A percentile compares a stretch with the other conserved stretches of the same genome.
Evolutionary conservation across 1,139 yeast genomes (phyloP).

Genomic region (Scheffersomyces segobiensis): DNA sequence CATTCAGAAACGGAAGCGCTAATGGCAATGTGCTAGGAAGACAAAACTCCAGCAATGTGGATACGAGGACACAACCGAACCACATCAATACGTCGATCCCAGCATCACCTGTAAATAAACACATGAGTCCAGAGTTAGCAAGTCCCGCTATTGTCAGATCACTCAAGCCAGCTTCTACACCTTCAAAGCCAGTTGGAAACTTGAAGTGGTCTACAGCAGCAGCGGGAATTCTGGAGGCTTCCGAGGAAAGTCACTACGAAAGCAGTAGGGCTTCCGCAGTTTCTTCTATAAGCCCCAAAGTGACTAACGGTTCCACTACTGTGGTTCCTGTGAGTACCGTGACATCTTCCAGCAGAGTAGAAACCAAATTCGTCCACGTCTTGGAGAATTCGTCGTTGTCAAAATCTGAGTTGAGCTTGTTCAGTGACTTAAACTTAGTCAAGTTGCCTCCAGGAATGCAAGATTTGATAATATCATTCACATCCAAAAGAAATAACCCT

Average conservation of each 20-base stretch:
- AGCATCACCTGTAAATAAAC: conserved; percentile 12
- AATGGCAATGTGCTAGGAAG: not conserved
- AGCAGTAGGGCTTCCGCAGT: conserved; percentile 3
- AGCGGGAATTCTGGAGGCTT: conserved; percentile 27
- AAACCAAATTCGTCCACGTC: conserved; percentile 24
- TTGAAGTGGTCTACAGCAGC: conserved; percentile 74
- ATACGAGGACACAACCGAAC: not conserved
- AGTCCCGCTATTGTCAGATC: conserved; percentile 37
- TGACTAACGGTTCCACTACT: not conserved
- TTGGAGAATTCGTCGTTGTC: conserved; percentile 34
- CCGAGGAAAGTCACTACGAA: not conserved
- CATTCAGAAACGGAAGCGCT: not conserved
- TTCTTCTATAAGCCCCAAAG: not conserved
- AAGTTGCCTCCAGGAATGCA: conserved; percentile 73
- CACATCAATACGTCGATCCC: conserved; percentile 5
- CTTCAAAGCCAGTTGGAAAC: conserved; percentile 63
- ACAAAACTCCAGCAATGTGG: not conserved
- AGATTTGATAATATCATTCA: conserved; percentile 56
- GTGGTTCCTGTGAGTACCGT: not conserved
- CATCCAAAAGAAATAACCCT: conserved; percentile 37
- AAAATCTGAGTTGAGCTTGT: conserved; percentile 33
- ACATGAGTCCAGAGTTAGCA: conserved; percentile 13
- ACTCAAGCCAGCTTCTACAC: conserved; percentile 68
- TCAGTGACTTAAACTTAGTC: conserved; percentile 44
- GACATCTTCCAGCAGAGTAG: conserved; percentile 1